phyloP scores from a whole-genome alignment of 176 grass and related monocot genomes.

The Ensete glaucum region DNA sequence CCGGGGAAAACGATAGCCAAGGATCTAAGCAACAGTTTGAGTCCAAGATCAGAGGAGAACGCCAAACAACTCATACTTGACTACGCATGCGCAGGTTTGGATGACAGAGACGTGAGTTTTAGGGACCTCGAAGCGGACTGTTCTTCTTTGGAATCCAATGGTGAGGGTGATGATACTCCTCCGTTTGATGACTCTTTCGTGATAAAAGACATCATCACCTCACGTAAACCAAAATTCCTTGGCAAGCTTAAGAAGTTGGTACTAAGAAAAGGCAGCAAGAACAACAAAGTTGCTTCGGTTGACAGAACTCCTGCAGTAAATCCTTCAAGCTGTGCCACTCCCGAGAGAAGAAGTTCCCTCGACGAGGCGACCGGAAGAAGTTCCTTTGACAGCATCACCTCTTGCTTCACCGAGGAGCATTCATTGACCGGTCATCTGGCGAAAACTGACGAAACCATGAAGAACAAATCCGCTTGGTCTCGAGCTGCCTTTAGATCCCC shows the following conservation, averaged over 20 bases:
- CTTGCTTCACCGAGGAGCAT: neutral
- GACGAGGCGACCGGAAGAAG: neutral
- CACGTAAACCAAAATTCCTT: neutral
- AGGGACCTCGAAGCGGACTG: neutral
- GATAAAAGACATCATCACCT: neutral
- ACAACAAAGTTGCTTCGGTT: neutral
- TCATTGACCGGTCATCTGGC: neutral
- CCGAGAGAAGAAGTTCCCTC: neutral
- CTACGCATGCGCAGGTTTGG: neutral
- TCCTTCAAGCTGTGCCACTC: neutral
- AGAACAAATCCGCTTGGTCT: constrained; percentile 2
- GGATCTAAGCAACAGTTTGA: constrained; percentile 22
- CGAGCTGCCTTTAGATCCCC: neutral
- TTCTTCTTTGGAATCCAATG: neutral
- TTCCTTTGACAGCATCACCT: neutral
- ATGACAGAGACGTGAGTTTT: neutral
- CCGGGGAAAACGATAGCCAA: constrained; percentile 19
- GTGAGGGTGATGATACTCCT: neutral
- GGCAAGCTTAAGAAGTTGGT: constrained; percentile 12
- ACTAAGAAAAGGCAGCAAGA: neutral
- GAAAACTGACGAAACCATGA: neutral
- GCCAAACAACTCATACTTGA: neutral
- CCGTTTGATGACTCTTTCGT: neutral
- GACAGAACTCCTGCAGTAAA: too few relatives aligned
- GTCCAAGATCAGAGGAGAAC: constrained; percentile 18